phyloP scores from a whole-genome alignment of 2,329 filamentous ascomycete genomes.

The Trichophyton simii region DNA sequence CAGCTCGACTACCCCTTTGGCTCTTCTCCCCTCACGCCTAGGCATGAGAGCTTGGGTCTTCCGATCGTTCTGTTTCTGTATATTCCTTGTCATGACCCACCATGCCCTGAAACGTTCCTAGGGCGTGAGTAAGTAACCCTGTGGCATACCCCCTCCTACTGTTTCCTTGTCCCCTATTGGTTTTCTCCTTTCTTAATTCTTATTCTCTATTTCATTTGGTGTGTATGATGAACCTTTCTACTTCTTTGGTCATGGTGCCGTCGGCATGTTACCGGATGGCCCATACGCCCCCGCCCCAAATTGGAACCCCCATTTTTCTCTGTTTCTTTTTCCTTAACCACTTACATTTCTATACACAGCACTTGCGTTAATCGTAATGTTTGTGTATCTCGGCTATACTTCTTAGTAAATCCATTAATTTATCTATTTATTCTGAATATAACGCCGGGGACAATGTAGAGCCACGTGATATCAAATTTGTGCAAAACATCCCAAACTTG shows the following conservation, averaged over 20 bases:
- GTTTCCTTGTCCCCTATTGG: conserved; percentile 14
- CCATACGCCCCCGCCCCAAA: neutral
- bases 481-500: too few relatives aligned
- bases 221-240: conserved; percentile 10
- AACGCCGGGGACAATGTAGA: neutral
- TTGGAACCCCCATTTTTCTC: neutral
- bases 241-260: neutral
- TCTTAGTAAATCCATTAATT: neutral
- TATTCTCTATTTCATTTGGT: neutral
- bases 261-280: neutral
- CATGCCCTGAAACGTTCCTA: conserved; percentile 30
- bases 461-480: neutral
- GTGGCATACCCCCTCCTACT: neutral
- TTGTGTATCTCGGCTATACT: neutral
- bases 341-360: neutral
- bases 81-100: conserved; percentile 3
- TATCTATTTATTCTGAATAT: neutral
- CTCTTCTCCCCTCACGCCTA: neutral
- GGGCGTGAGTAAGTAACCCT: conserved; percentile 20
- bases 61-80: neutral
- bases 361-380: neutral
- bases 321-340: neutral
- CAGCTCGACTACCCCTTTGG: conserved; percentile 15
- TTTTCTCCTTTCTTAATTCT: conserved; percentile 12
- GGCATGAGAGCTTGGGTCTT: neutral